Conservation (phyloP, 169 alveolate species). For the Cryptosporidium tyzzeri region DNA sequence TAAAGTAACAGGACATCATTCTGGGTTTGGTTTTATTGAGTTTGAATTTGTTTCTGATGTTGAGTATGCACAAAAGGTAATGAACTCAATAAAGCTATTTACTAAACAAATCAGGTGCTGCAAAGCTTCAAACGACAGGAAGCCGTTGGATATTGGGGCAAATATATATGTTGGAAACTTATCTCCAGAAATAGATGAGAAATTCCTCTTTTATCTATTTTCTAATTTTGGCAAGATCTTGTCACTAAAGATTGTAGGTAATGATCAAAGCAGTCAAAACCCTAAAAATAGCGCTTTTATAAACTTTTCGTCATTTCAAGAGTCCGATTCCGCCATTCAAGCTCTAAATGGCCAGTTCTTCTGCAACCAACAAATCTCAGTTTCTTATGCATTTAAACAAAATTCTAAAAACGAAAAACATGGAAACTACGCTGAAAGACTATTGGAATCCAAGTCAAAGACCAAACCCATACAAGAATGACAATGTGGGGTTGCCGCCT, state of each 20-base stretch:
- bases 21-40: conserved; percentile 98
- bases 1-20: conserved; percentile 83
- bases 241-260: conserved; percentile 91
- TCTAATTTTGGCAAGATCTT: conserved; percentile 96
- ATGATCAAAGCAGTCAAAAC: conserved; percentile 90
- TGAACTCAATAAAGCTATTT: conserved; percentile 96
- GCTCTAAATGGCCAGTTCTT: conserved; percentile 96
- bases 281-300: conserved; percentile 97
- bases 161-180: conserved; percentile 98
- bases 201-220: conserved; percentile 95
- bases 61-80: conserved; percentile 96
- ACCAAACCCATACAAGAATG: conserved; percentile 1
- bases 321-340: conserved; percentile 97
- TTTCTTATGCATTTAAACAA: conserved; percentile 97
- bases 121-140: conserved; percentile 97
- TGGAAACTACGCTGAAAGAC: conserved; percentile 87
- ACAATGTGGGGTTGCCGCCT: not conserved
- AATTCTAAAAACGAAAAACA: conserved; percentile 93
- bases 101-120: conserved; percentile 96
- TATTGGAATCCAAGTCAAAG: conserved; percentile 77
- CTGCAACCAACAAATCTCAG: conserved; percentile 96
- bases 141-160: conserved; percentile 97
- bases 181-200: conserved; percentile 97
- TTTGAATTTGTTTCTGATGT: conserved; percentile 96
- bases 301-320: conserved; percentile 96